A percentile compares a stretch with the other conserved stretches of the same genome.
Evolutionary conservation across 163 green algal species (phyloP).

Genomic region (Volvox carteri): DNA sequence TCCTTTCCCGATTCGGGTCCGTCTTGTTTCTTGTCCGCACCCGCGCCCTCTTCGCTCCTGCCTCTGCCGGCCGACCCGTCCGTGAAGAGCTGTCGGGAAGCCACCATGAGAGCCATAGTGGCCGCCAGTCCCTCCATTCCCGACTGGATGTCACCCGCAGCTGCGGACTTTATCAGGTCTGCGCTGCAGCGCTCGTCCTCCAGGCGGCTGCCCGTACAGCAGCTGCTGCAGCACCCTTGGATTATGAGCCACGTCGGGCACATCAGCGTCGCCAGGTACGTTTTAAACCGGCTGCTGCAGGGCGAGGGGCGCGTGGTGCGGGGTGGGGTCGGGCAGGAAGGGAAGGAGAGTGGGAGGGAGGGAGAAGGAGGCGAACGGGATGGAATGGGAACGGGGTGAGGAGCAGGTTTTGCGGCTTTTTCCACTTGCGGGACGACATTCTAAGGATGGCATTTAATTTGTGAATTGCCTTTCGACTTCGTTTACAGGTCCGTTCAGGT

Average conservation of each 20-base stretch:
- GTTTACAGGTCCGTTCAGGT: background rate
- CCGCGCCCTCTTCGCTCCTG: too few relatives aligned
- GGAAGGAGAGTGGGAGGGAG: background rate
- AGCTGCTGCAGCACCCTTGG: conserved; percentile 85
- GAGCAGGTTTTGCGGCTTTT: background rate
- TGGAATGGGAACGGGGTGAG: background rate
- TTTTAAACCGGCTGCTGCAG: too few relatives aligned
- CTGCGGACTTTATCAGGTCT: conserved; percentile 74
- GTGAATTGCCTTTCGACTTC: too few relatives aligned
- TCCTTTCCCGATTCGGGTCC: too few relatives aligned
- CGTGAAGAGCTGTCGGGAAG: conserved; percentile 73
- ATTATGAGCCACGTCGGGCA: conserved; percentile 58
- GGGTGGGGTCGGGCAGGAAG: too few relatives aligned
- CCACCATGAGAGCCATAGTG: conserved; percentile 83
- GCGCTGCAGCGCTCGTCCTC: conserved; percentile 76
- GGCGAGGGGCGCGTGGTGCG: too few relatives aligned
- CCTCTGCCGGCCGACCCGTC: too few relatives aligned
- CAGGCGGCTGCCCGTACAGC: conserved; percentile 68
- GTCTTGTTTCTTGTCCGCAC: too few relatives aligned
- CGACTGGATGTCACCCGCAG: conserved; percentile 71
- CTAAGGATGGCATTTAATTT: too few relatives aligned
- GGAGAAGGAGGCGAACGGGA: background rate
- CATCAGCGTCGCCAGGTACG: background rate
- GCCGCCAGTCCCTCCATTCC: conserved; percentile 71
- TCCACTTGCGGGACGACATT: too few relatives aligned